Base-by-base conservation (phyloP, 2,329 filamentous ascomycete genomes). In the Chalara sp. region DNA sequence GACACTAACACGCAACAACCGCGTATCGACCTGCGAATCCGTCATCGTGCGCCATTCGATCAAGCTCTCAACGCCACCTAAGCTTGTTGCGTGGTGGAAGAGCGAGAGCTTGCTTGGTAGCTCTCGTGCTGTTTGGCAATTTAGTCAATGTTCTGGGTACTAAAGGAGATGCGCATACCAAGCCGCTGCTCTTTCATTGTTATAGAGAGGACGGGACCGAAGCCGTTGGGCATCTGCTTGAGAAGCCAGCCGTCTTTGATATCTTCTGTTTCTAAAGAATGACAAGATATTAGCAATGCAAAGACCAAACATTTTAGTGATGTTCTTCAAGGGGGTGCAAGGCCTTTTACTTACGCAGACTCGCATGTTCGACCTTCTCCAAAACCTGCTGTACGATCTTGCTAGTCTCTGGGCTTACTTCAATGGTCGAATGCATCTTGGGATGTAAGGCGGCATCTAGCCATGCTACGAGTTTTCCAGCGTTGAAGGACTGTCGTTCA, bases 41-140 rank as follows among this genome's bases (percentile, higher is more conserved):
- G 83, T 85, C 89, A 99, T 93, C 45, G 86, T 81, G 53, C 93
- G 78, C 93, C 93, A 99, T 77, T 99, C 93, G 60, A 99, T 91
- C 72, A 97, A 70, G 63, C 89, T 93, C 78, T 97, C 93, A 7
- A 97, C 89, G 5, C 93, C 92, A 2, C 93, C 93, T 31, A 97
- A 70, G 67, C 88, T 95, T 2, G 93, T 99, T 5, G 93, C 93
- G 69, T 99, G 93, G 61, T 96, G 89, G 73, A 97, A 97, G 43
- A 96, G 76, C 2, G 75, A 66, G 65, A 97, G 70, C 67, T 87
- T 87, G 63, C 84, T 87, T 4, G 93, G 93, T 56, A 99, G 69
- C 32, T 72, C 68, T 57, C 76, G 79, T 4, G 93, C 21, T 21
- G 21, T 21, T 21, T 21, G 21, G 21, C 3, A 21, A 21, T 21